Percentiles rank a stretch among this genome's conserved stretches.
phyloP scores from a whole-genome alignment of 2,329 filamentous ascomycete species.

The Triangularia setosa region DNA sequence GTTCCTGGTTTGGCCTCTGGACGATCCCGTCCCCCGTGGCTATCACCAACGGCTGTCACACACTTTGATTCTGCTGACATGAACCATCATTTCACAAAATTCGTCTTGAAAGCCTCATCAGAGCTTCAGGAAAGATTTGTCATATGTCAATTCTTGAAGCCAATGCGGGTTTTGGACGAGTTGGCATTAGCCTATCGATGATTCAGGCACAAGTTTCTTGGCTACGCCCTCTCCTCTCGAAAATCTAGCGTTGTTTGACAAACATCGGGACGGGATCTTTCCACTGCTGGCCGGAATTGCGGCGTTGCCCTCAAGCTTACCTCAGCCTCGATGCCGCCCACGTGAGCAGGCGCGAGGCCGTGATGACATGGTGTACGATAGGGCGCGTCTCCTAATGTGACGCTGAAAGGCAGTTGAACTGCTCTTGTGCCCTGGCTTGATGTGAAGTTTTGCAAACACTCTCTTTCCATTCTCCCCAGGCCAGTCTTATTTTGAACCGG shows the following conservation, averaged over 20 bases:
- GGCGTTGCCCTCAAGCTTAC: not conserved
- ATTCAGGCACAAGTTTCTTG: conserved; percentile 8
- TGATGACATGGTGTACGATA: conserved; percentile 22
- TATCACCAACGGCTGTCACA: not conserved
- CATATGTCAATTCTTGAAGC: not conserved
- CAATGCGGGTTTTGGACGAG: not conserved
- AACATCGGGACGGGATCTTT: not conserved
- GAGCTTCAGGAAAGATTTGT: not conserved
- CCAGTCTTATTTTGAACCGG: not conserved
- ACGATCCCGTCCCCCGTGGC: not conserved
- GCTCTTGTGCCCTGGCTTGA: not conserved
- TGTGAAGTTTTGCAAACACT: not conserved
- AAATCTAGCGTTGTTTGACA: conserved; percentile 1
- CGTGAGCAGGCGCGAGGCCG: conserved; percentile 28
- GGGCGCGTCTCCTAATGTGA: not conserved
- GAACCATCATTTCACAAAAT: not conserved
- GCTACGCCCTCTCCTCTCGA: not conserved
- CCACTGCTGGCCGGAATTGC: not conserved
- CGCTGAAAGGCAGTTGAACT: not conserved
- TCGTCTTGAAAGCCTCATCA: not conserved
- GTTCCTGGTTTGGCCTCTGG: not conserved
- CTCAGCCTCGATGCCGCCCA: conserved; percentile 14
- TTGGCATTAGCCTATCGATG: not conserved
- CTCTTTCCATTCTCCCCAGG: not conserved
- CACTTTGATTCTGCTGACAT: not conserved